A percentile compares a stretch with the other conserved stretches of the same genome.
Conservation (phyloP, 2,329 filamentous ascomycete species). For the Periconia digitata region DNA sequence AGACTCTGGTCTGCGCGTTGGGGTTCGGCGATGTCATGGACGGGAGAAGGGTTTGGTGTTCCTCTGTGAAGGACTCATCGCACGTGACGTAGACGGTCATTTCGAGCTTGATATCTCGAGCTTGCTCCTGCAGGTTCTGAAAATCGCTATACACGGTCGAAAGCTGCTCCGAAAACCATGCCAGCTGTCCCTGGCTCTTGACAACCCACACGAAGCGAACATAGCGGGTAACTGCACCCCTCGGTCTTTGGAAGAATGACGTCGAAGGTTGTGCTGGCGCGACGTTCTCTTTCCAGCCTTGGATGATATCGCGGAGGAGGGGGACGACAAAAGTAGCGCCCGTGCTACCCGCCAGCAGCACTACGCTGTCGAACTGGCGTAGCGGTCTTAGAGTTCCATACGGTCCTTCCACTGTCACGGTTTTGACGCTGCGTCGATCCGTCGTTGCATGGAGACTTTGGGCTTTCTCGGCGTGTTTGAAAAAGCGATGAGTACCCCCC, state of each 20-base stretch:
- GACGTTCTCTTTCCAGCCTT: slow-evolving; percentile 45
- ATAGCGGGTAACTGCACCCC: slow-evolving; percentile 48
- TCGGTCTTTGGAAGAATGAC: slow-evolving; percentile 21
- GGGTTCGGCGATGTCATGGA: slow-evolving; percentile 21
- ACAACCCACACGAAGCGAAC: slow-evolving; percentile 62
- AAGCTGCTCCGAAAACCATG: slow-evolving; percentile 57
- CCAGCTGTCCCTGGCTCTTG: slow-evolving; percentile 55
- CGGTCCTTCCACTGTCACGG: slow-evolving; percentile 57
- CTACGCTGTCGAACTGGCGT: slow-evolving; percentile 62
- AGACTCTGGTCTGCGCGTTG: slow-evolving; percentile 4
- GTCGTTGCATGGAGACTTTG: slow-evolving; percentile 13
- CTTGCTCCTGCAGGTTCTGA: slow-evolving; percentile 38
- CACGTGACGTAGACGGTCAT: slow-evolving; percentile 59
- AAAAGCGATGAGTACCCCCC: slow-evolving; percentile 56
- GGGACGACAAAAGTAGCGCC: slow-evolving; percentile 62
- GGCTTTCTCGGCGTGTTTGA: slow-evolving; percentile 53
- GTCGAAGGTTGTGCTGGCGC: slow-evolving; percentile 3
- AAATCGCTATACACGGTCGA: slow-evolving; percentile 49
- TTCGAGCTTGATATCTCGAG: slow-evolving; percentile 49
- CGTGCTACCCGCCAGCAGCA: slow-evolving; percentile 62
- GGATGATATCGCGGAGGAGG: slow-evolving; percentile 57
- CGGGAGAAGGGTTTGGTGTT: slow-evolving; percentile 37
- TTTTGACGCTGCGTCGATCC: slow-evolving; percentile 21
- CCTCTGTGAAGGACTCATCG: slow-evolving; percentile 50
- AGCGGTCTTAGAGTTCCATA: slow-evolving; percentile 56